A percentile compares a stretch with the other conserved stretches of the same genome.
These are phyloP conservation scores for Ogataea degrootiae DNA, from an alignment of 805 yeast species.

Conservation along the genomic window DNA sequence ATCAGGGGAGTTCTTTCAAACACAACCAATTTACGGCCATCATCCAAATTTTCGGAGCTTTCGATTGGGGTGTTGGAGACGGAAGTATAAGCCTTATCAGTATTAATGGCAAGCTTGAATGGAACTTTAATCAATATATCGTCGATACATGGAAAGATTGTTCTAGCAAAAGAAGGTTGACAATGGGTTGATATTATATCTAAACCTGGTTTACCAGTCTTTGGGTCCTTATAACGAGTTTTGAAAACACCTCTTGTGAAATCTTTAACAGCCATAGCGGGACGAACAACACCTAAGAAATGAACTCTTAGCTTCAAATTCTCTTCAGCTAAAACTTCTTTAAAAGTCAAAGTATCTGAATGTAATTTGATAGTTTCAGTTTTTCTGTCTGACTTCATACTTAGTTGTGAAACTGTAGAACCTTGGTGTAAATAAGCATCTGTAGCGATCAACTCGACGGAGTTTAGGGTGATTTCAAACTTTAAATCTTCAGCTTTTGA, in stretches of 20 bases:
- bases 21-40: conserved; percentile 29
- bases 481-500: conserved; percentile 2
- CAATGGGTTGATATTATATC: conserved; percentile 64
- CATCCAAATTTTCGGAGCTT: conserved; percentile 10
- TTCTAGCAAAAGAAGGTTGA: conserved; percentile 62
- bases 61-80: conserved; percentile 44
- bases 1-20: conserved; percentile 57
- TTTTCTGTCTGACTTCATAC: conserved; percentile 33
- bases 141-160: conserved; percentile 66
- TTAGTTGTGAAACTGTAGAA: conserved; percentile 11
- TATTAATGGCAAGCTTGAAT: conserved; percentile 44
- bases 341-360: conserved; percentile 23
- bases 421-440: conserved; percentile 26
- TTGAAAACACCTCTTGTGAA: conserved; percentile 62
- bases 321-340: conserved; percentile 4
- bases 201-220: conserved; percentile 45
- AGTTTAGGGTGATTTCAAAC: conserved; percentile 34
- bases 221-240: conserved; percentile 53
- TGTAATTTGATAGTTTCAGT: conserved; percentile 32
- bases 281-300: conserved; percentile 49
- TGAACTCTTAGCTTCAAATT: conserved; percentile 24
- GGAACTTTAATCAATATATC: conserved; percentile 54
- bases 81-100: conserved; percentile 42
- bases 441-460: conserved; percentile 37
- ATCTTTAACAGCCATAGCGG: conserved; percentile 50